phyloP scores from a whole-genome alignment of 164 flowering plant genomes.

The Magnolia kwangsiensis region DNA sequence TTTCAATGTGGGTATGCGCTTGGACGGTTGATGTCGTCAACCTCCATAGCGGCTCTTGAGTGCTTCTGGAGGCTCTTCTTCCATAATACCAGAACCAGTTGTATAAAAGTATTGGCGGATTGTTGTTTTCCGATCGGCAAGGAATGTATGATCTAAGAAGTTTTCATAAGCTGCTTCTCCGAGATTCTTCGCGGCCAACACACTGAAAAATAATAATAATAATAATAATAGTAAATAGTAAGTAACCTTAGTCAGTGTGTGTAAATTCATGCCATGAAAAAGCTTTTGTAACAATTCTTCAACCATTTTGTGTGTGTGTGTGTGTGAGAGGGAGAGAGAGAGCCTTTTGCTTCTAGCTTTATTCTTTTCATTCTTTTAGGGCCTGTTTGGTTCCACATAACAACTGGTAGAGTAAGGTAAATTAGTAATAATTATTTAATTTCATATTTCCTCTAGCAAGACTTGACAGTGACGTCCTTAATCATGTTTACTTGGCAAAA shows the following conservation, averaged over 20 bases:
- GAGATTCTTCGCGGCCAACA: conserved; percentile 77
- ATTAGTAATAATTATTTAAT: too few relatives aligned
- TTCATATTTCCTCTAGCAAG: too few relatives aligned
- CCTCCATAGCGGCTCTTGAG: conserved; percentile 78
- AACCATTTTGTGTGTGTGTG: too few relatives aligned
- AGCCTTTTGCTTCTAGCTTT: too few relatives aligned
- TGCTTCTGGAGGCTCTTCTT: conserved; percentile 84
- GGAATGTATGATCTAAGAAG: conserved; percentile 88
- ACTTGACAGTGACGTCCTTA: too few relatives aligned
- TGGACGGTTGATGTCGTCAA: conserved; percentile 15
- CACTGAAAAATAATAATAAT: conserved; percentile 38
- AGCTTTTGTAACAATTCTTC: background rate
- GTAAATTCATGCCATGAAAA: background rate
- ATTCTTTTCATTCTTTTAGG: too few relatives aligned
- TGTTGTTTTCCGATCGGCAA: conserved; percentile 72
- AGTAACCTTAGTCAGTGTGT: background rate
- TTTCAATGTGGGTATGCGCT: background rate
- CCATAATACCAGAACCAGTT: conserved; percentile 82
- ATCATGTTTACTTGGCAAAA: too few relatives aligned
- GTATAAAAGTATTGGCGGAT: conserved; percentile 63
- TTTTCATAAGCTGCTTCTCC: conserved; percentile 60
- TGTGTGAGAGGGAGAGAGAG: too few relatives aligned
- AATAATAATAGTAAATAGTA: background rate
- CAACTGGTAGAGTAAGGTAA: too few relatives aligned
- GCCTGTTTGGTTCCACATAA: too few relatives aligned